Evolutionary conservation across 2,329 filamentous ascomycete genomes (phyloP).

Genomic region (Phialophora macrospora): DNA sequence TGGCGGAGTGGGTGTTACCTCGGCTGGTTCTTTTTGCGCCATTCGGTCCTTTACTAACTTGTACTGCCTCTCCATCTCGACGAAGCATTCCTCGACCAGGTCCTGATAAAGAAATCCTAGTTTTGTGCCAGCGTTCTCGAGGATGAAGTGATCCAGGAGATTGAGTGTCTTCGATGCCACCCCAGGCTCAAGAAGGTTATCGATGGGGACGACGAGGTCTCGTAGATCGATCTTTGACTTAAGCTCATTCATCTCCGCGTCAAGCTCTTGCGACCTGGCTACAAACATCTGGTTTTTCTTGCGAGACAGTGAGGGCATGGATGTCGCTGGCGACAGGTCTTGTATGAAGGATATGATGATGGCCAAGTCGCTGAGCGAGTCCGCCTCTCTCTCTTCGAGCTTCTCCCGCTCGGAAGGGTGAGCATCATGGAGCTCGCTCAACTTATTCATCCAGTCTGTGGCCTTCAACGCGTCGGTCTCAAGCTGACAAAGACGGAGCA

Average conservation of each 20-base stretch:
- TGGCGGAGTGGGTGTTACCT: constrained; percentile 16
- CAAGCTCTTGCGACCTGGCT: constrained; percentile 43
- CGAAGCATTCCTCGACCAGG: constrained; percentile 48
- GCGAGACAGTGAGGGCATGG: constrained; percentile 48
- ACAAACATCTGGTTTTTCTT: constrained; percentile 52
- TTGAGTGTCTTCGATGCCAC: constrained; percentile 47
- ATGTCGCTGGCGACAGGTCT: constrained; percentile 44
- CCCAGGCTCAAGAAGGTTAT: constrained; percentile 51
- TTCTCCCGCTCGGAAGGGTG: constrained; percentile 45
- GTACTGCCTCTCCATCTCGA: constrained; percentile 42
- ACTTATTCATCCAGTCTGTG: constrained; percentile 50
- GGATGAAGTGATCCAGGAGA: constrained; percentile 48
- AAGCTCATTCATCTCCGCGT: constrained; percentile 48
- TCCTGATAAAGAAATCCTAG: constrained; percentile 54
- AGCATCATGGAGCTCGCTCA: constrained; percentile 47
- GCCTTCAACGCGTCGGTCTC: constrained; percentile 47
- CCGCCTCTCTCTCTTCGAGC: constrained; percentile 44
- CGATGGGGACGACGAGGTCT: constrained; percentile 50
- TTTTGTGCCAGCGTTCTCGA: constrained; percentile 48
- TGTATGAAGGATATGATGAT: constrained; percentile 50
- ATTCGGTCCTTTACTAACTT: constrained; percentile 20
- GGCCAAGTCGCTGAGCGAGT: constrained; percentile 47
- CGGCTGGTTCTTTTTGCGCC: background rate
- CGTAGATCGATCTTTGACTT: constrained; percentile 49
- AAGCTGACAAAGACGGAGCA: constrained; percentile 53